Conservation (phyloP, 2,329 filamentous ascomycete genomes). For the Colletotrichum brevisporum region DNA sequence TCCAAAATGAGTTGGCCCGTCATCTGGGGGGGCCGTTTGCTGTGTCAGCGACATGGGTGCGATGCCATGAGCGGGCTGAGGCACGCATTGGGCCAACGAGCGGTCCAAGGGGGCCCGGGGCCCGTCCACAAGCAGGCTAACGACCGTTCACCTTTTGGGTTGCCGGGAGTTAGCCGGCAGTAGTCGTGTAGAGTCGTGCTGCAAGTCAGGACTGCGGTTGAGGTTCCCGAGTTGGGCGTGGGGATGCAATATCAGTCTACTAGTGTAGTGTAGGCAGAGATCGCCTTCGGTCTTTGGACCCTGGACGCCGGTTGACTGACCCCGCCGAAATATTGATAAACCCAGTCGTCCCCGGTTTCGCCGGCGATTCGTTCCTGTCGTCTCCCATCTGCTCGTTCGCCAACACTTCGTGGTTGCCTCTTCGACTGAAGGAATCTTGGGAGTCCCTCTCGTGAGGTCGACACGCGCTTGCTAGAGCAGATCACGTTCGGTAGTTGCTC, state of each 20-base stretch:
- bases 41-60: slow-evolving; percentile 18
- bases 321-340: slow-evolving; percentile 32
- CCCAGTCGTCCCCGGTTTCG: slow-evolving; percentile 11
- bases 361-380: not conserved
- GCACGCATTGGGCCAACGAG: slow-evolving; percentile 16
- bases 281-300: slow-evolving; percentile 2
- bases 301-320: slow-evolving; percentile 9
- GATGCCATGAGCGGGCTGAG: not conserved
- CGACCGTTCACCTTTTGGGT: not conserved
- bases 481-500: not conserved
- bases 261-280: not conserved
- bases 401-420: slow-evolving; percentile 7
- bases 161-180: slow-evolving; percentile 16
- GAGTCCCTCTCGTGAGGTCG: too few relatives aligned
- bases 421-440: not conserved
- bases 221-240: slow-evolving; percentile 9
- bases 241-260: not conserved
- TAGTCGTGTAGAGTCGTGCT: slow-evolving; percentile 11
- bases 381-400: not conserved
- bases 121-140: not conserved
- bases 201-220: slow-evolving; percentile 6
- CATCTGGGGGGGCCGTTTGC: slow-evolving; percentile 3
- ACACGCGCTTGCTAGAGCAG: too few relatives aligned
- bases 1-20: not conserved
- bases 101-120: not conserved